These are phyloP conservation scores for Solanum chaucha DNA, from an alignment of 257 asterid genomes.

Conservation along the genomic window DNA sequence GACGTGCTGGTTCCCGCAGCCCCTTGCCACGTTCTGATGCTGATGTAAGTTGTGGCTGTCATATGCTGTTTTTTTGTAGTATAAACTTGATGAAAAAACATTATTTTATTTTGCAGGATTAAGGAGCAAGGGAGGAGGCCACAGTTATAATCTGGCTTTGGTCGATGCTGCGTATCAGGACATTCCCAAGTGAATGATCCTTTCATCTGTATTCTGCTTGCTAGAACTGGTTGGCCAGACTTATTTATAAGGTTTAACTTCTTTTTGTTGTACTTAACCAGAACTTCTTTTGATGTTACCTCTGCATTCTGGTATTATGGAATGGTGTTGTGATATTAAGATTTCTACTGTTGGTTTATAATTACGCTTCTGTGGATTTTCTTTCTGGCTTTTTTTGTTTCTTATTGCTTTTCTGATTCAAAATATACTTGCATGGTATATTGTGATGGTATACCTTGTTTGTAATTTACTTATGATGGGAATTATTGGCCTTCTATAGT, in stretches of 20 bases:
- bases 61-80: background rate
- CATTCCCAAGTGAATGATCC: constrained; percentile 14
- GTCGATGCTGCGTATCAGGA: constrained; percentile 6
- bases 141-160: background rate
- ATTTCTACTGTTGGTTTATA: background rate
- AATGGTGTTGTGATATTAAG: constrained; percentile 2
- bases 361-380: background rate
- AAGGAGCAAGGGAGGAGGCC: constrained; percentile 6
- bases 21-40: constrained; percentile 68
- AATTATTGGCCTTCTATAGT: constrained; percentile 64
- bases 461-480: constrained; percentile 31
- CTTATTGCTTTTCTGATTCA: background rate
- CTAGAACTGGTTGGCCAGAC: constrained; percentile 23
- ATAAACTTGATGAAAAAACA: background rate
- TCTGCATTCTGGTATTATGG: constrained; percentile 20
- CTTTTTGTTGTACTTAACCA: constrained; percentile 32
- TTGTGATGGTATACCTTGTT: constrained; percentile 1
- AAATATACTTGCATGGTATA: constrained; percentile 5
- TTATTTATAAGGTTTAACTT: constrained; percentile 41
- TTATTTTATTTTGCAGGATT: constrained; percentile 26
- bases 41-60: constrained; percentile 44
- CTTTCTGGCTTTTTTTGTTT: background rate
- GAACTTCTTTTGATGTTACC: constrained; percentile 7
- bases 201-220: constrained; percentile 34
- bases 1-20: constrained; percentile 54